Evolutionary conservation across 345 rosid species (phyloP).

Genomic region (Populus simonii): DNA sequence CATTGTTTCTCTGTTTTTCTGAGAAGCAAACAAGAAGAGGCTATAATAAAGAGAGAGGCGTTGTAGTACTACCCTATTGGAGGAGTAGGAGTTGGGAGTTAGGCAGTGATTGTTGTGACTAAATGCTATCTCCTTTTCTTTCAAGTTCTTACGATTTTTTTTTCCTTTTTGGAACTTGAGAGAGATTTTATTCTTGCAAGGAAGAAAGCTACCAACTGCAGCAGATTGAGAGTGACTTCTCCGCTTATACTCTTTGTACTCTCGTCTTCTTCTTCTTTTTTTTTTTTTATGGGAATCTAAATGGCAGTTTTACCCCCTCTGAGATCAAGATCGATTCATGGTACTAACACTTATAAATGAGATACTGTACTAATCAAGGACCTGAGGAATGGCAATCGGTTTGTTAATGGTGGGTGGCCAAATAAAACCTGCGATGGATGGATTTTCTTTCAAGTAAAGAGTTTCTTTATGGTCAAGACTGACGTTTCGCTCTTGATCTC

Average conservation of each 20-base stretch:
- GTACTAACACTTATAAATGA: no score
- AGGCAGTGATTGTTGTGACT: constrained; percentile 15
- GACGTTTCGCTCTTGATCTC: no score
- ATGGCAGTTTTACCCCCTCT: not conserved
- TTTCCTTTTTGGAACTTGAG: not conserved
- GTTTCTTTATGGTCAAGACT: no score
- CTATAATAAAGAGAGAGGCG: no score
- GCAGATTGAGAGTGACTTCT: constrained; percentile 23
- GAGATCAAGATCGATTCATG: not conserved
- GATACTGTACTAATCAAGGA: not conserved
- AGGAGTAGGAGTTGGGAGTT: not conserved
- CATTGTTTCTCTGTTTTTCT: constrained; percentile 6
- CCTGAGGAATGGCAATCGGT: no score
- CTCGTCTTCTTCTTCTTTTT: not conserved
- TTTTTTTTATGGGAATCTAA: not conserved
- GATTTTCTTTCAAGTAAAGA: no score
- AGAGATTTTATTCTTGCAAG: constrained; percentile 1
- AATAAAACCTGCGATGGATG: not conserved
- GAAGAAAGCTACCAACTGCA: constrained; percentile 22
- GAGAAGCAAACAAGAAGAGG: not conserved
- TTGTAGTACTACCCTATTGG: not conserved
- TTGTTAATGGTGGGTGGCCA: not conserved
- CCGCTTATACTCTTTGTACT: not conserved
- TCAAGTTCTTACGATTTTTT: not conserved
- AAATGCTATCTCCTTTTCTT: not conserved